Evolutionary conservation across 164 flowering plant species (phyloP).

Genomic region (Vitis riparia): DNA sequence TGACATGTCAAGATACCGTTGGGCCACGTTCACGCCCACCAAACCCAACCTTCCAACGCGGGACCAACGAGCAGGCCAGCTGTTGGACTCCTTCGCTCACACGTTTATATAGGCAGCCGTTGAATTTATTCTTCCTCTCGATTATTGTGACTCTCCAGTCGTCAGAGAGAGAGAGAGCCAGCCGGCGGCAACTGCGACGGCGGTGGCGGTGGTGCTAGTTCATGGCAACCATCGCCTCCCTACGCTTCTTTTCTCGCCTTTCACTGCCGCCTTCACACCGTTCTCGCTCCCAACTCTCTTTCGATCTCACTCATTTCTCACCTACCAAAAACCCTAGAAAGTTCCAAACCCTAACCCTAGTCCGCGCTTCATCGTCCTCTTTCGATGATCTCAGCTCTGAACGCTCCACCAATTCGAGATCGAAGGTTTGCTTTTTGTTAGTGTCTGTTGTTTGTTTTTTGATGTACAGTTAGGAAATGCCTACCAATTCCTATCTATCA

Average conservation of each 20-base stretch:
- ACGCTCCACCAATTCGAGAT: neutral
- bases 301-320: conserved; percentile 1
- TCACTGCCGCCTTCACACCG: neutral
- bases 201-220: conserved; percentile 9
- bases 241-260: conserved; percentile 8
- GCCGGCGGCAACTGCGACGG: neutral
- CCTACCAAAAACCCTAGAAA: conserved; percentile 4
- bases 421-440: conserved; percentile 10
- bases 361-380: conserved; percentile 8
- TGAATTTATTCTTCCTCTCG: neutral
- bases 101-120: neutral
- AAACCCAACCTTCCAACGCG: too few species aligned
- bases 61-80: too few species aligned
- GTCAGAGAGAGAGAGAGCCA: conserved; percentile 10
- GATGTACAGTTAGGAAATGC: too few species aligned
- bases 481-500: too few species aligned
- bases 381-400: conserved; percentile 6
- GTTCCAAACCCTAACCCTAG: neutral
- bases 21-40: too few species aligned
- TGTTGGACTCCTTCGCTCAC: too few species aligned
- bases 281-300: neutral
- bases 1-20: too few species aligned
- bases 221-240: conserved; percentile 30
- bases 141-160: neutral
- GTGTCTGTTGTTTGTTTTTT: neutral